phyloP scores from a whole-genome alignment of 2,329 filamentous ascomycete species.

The Colletotrichum higginsianum region DNA sequence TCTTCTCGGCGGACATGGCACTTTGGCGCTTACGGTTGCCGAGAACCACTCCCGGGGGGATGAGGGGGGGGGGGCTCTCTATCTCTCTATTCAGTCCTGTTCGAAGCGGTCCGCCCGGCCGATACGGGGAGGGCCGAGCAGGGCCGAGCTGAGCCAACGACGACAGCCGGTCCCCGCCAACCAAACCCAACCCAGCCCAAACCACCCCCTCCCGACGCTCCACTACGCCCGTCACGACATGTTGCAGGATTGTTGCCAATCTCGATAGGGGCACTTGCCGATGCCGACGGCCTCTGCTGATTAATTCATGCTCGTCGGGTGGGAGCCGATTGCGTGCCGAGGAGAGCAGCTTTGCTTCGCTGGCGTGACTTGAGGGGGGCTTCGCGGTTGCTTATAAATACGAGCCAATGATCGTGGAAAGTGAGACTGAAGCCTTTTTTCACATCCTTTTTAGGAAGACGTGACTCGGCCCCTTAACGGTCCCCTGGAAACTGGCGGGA shows the following conservation, averaged over 20 bases:
- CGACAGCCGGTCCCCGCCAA: slow-evolving; percentile 5
- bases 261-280: not conserved
- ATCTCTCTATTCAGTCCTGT: not conserved
- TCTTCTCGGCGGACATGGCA: not conserved
- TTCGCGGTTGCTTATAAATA: too few relatives aligned
- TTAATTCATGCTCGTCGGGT: slow-evolving; percentile 4
- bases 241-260: slow-evolving; percentile 36
- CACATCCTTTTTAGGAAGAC: too few relatives aligned
- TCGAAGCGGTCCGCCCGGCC: slow-evolving; percentile 13
- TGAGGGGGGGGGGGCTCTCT: too few relatives aligned
- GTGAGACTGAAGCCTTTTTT: too few relatives aligned
- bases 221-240: slow-evolving; percentile 38
- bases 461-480: too few relatives aligned
- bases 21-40: slow-evolving; percentile 11
- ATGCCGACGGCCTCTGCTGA: slow-evolving; percentile 10
- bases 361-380: not conserved
- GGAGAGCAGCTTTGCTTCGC: not conserved
- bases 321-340: slow-evolving; percentile 4
- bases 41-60: not conserved
- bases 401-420: too few relatives aligned
- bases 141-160: slow-evolving; percentile 1
- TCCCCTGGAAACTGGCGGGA: too few relatives aligned
- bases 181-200: not conserved
- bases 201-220: slow-evolving; percentile 8
- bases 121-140: not conserved